A percentile compares a stretch with the other conserved stretches of the same genome.
Conservation (phyloP, 2,329 filamentous ascomycete species). For the Trichoderma harzianum region DNA sequence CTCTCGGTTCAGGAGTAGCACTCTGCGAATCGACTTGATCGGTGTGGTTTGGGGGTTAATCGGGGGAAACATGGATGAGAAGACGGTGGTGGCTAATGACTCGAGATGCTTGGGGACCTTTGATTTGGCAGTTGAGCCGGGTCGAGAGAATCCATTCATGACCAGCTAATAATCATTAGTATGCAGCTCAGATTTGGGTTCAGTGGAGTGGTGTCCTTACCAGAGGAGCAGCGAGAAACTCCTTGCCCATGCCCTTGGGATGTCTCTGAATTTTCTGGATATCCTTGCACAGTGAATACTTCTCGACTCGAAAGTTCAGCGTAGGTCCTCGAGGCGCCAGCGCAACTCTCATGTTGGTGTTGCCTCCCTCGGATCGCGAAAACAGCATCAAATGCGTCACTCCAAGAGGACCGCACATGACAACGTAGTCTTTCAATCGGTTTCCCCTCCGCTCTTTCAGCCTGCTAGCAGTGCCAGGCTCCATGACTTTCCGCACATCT, state of each 20-base stretch:
- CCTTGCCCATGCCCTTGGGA: slow-evolving; percentile 76
- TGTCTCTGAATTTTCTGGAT: slow-evolving; percentile 79
- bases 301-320: slow-evolving; percentile 88
- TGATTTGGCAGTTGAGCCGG: slow-evolving; percentile 56
- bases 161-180: slow-evolving; percentile 60
- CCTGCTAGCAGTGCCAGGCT: slow-evolving; percentile 85
- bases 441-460: slow-evolving; percentile 88
- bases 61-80: slow-evolving; percentile 92
- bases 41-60: slow-evolving; percentile 91
- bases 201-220: slow-evolving; percentile 42
- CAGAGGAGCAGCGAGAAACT: slow-evolving; percentile 80
- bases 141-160: slow-evolving; percentile 93
- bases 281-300: slow-evolving; percentile 91
- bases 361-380: slow-evolving; percentile 82
- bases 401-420: slow-evolving; percentile 91
- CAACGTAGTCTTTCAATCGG: slow-evolving; percentile 83
- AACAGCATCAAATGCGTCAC: slow-evolving; percentile 92
- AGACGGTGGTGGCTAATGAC: slow-evolving; percentile 85
- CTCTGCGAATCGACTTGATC: slow-evolving; percentile 85
- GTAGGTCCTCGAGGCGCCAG: slow-evolving; percentile 89
- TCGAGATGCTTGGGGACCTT: slow-evolving; percentile 93
- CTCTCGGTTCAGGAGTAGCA: slow-evolving; percentile 87
- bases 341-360: slow-evolving; percentile 86
- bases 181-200: neutral
- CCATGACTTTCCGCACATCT: slow-evolving; percentile 91